Percentiles rank a stretch among this genome's conserved stretches.
Evolutionary conservation across 352 stramenopile species (phyloP).

Genomic region (Globisporangium perplexum): DNA sequence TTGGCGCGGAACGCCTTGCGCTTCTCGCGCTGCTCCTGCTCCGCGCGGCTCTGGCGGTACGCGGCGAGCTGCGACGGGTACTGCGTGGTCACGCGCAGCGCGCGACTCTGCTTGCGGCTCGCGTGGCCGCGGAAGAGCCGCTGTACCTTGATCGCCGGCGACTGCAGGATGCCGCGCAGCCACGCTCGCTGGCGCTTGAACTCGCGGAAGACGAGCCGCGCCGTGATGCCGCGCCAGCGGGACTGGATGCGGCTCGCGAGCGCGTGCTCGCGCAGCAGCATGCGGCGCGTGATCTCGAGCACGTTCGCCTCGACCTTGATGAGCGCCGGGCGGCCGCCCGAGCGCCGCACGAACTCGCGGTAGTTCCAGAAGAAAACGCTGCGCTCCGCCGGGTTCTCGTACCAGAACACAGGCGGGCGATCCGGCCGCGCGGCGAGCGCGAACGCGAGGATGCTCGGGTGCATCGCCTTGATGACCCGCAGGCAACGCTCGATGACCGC

Average conservation of each 20-base stretch:
- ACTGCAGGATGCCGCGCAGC: conserved; percentile 52
- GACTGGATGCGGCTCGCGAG: conserved; percentile 74
- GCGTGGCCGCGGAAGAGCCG: conserved; percentile 44
- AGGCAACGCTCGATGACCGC: conserved; percentile 67
- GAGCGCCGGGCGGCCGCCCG: conserved; percentile 45
- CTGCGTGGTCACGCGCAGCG: conserved; percentile 32
- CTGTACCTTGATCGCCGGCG: conserved; percentile 68
- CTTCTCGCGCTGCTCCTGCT: conserved; percentile 17
- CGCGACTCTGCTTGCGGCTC: conserved; percentile 23
- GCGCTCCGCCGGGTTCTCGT: conserved; percentile 54
- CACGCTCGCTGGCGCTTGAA: conserved; percentile 62
- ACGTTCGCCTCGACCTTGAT: conserved; percentile 75
- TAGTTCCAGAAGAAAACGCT: conserved; percentile 71
- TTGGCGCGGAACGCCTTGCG: conserved; percentile 31
- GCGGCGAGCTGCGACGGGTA: conserved; percentile 35
- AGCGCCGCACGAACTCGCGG: conserved; percentile 64
- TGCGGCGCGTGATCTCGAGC: conserved; percentile 56
- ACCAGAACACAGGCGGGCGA: conserved; percentile 68
- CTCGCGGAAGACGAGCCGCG: conserved; percentile 53
- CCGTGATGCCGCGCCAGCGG: conserved; percentile 52
- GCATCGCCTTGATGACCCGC: conserved; percentile 46
- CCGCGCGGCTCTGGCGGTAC: conserved; percentile 30
- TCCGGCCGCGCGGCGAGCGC: conserved; percentile 29
- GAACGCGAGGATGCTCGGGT: conserved; percentile 38
- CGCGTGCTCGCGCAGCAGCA: conserved; percentile 52